A percentile compares a stretch with the other conserved stretches of the same genome.
Evolutionary conservation across 148 eudicot species (phyloP).

Genomic region (Beta vulgaris): DNA sequence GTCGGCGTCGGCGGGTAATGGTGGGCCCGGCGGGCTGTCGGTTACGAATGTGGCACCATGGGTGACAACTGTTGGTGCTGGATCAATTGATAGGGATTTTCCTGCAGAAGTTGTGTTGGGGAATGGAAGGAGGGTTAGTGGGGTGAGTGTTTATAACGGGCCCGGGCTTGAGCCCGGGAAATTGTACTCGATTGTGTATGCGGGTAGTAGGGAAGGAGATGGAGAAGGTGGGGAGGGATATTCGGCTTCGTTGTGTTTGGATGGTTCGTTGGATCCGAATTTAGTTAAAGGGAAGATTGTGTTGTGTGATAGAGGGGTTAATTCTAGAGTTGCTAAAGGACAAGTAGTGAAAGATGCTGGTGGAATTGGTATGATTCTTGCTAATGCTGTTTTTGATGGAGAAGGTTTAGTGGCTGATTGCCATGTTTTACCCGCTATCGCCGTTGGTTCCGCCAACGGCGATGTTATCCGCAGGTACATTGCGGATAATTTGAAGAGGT

Average conservation of each 20-base stretch:
- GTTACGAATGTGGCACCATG: conserved; percentile 89
- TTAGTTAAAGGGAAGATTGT: conserved; percentile 66
- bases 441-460: conserved; percentile 67
- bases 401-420: conserved; percentile 97
- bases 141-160: conserved; percentile 76
- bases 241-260: conserved; percentile 81
- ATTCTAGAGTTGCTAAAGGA: conserved; percentile 81
- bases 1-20: conserved; percentile 90
- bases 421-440: conserved; percentile 77
- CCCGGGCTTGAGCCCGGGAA: conserved; percentile 47
- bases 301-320: conserved; percentile 87
- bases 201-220: conserved; percentile 46
- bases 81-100: conserved; percentile 79
- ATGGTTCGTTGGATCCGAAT: conserved; percentile 62
- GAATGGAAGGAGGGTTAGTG: conserved; percentile 53
- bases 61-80: conserved; percentile 91
- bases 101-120: conserved; percentile 86
- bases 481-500: conserved; percentile 19
- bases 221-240: conserved; percentile 62
- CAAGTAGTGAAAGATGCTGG: conserved; percentile 77
- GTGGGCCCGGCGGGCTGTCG: conserved; percentile 82
- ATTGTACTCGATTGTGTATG: conserved; percentile 63
- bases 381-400: conserved; percentile 88
- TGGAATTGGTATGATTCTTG: conserved; percentile 81
- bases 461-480: conserved; percentile 70